Percentiles rank a stretch among this genome's conserved stretches.
phyloP scores from a whole-genome alignment of 2,329 filamentous ascomycete genomes.

The Trichophyton simii region DNA sequence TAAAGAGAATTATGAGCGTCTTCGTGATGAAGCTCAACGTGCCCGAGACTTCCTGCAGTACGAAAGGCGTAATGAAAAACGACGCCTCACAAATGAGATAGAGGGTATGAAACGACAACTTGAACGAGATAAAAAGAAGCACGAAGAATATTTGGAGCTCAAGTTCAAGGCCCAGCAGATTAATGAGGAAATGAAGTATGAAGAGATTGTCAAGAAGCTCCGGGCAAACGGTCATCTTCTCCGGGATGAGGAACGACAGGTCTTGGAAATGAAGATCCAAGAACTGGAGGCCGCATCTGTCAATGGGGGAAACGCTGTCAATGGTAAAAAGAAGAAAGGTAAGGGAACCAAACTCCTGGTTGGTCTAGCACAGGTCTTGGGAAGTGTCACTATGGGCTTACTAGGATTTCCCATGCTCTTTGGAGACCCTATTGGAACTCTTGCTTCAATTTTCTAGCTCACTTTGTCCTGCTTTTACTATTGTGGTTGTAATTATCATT shows the following conservation, averaged over 20 bases:
- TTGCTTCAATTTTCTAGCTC: not conserved
- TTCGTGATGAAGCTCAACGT: constrained; percentile 4
- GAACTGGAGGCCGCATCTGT: not conserved
- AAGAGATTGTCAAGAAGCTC: constrained; percentile 4
- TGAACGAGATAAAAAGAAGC: constrained; percentile 1
- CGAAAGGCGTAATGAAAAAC: constrained; percentile 4
- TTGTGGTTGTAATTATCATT: not conserved
- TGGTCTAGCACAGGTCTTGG: constrained; percentile 1
- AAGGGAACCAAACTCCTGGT: constrained; percentile 4
- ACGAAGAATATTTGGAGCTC: constrained; percentile 1
- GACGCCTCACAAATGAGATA: constrained; percentile 3
- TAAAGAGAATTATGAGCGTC: constrained; percentile 6
- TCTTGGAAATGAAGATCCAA: constrained; percentile 1
- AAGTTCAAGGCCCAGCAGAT: constrained; percentile 5
- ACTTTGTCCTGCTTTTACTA: not conserved
- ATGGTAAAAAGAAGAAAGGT: constrained; percentile 5
- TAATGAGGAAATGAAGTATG: constrained; percentile 4
- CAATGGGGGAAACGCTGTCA: not conserved
- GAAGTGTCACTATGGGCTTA: constrained; percentile 5
- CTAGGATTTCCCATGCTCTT: constrained; percentile 6
- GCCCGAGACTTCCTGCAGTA: constrained; percentile 2
- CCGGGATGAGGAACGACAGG: not conserved
- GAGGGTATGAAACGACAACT: constrained; percentile 5
- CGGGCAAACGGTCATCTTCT: constrained; percentile 4
- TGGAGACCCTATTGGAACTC: constrained; percentile 2